phyloP scores from a whole-genome alignment of 208 protist genomes.

The Tritrichomonas foetus region DNA sequence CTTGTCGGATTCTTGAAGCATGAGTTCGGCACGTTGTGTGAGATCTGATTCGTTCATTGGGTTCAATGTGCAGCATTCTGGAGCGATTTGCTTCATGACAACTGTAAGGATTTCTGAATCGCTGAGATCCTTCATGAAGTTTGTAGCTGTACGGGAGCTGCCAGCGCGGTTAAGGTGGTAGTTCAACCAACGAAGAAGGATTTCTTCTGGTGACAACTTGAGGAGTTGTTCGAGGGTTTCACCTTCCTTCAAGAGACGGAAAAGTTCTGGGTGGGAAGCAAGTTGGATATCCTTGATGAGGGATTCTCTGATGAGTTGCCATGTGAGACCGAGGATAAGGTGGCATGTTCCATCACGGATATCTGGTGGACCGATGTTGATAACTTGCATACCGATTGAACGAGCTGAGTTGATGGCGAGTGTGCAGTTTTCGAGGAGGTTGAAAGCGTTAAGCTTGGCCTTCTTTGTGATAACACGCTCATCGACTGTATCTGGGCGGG shows the following conservation, averaged over 20 bases:
- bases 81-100: slow-evolving; percentile 59
- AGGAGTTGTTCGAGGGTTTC: slow-evolving; percentile 60
- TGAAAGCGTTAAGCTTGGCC: slow-evolving; percentile 46
- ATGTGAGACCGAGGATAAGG: slow-evolving; percentile 58
- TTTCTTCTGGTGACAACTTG: slow-evolving; percentile 60
- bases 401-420: slow-evolving; percentile 53
- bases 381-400: slow-evolving; percentile 50
- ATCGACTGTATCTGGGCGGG: slow-evolving; percentile 53
- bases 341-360: slow-evolving; percentile 48
- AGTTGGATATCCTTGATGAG: slow-evolving; percentile 57
- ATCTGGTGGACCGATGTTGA: slow-evolving; percentile 55
- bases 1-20: slow-evolving; percentile 54
- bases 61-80: slow-evolving; percentile 52
- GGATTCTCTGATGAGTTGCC: slow-evolving; percentile 58
- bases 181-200: slow-evolving; percentile 64
- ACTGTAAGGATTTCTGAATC: slow-evolving; percentile 54
- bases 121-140: slow-evolving; percentile 59
- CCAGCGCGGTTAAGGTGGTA: slow-evolving; percentile 62
- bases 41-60: slow-evolving; percentile 51
- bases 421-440: slow-evolving; percentile 54
- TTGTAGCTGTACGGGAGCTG: slow-evolving; percentile 47
- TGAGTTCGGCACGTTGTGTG: slow-evolving; percentile 50
- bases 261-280: slow-evolving; percentile 58
- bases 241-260: slow-evolving; percentile 59
- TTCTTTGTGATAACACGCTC: slow-evolving; percentile 52